Conservation (phyloP, 805 yeast species). For the Saccharomycopsis javanensis region DNA sequence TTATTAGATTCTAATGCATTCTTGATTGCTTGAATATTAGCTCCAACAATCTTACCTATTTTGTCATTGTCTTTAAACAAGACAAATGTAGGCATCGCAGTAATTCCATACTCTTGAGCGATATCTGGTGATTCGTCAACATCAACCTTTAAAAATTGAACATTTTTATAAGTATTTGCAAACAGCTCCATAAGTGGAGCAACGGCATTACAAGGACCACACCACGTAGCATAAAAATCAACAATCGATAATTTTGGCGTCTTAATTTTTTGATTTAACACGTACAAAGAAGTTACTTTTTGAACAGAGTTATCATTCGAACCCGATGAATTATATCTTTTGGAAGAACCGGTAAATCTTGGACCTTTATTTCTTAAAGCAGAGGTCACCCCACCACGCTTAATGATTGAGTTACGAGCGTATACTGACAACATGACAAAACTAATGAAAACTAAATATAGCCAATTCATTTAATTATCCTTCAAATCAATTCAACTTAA, state of each 20-base stretch:
- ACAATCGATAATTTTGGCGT: constrained; percentile 39
- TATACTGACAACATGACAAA: background rate
- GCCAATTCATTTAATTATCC: too few species aligned
- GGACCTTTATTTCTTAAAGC: too few species aligned
- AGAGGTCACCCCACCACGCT: too few species aligned
- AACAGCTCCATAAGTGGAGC: constrained; percentile 44
- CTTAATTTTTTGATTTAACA: constrained; percentile 7
- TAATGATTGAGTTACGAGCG: background rate
- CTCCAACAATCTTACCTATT: constrained; percentile 55
- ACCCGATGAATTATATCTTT: background rate
- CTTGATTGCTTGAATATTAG: constrained; percentile 36
- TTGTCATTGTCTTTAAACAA: constrained; percentile 52
- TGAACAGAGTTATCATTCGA: background rate
- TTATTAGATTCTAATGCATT: constrained; percentile 23
- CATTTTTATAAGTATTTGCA: constrained; percentile 33
- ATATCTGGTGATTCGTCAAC: constrained; percentile 55
- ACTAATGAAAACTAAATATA: background rate
- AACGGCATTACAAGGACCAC: constrained; percentile 72
- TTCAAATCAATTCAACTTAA: too few species aligned
- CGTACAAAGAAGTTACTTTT: constrained; percentile 1
- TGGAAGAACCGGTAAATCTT: too few species aligned
- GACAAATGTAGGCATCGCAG: constrained; percentile 72
- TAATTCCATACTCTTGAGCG: constrained; percentile 49
- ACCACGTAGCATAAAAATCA: constrained; percentile 68
- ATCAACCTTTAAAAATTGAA: constrained; percentile 58